Conservation (phyloP, 345 rosid genomes). For the Balakata baccata region DNA sequence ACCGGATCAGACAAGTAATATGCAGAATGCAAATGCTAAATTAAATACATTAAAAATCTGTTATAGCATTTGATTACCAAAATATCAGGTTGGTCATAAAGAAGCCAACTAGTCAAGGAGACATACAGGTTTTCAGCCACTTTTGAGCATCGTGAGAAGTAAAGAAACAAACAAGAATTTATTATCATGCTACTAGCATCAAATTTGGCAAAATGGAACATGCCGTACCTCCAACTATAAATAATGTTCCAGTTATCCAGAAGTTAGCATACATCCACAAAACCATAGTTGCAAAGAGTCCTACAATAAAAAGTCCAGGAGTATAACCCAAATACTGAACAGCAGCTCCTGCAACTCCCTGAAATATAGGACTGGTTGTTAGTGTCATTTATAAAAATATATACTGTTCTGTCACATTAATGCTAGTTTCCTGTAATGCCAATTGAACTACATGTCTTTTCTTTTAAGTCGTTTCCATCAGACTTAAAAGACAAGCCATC, state of each 20-base stretch:
- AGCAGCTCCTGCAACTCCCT: constrained; percentile 92
- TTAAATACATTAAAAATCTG: too few relatives aligned
- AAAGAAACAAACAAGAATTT: background rate
- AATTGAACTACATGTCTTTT: background rate
- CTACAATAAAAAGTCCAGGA: constrained; percentile 93
- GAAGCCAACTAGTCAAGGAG: background rate
- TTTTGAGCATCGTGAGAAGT: background rate
- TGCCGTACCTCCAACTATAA: constrained; percentile 87
- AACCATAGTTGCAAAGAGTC: constrained; percentile 73
- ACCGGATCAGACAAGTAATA: too few relatives aligned
- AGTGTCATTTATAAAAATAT: constrained; percentile 1
- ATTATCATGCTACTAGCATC: background rate
- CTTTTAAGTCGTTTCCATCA: background rate
- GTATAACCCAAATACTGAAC: constrained; percentile 81
- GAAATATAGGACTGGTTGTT: constrained; percentile 27
- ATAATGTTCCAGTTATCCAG: constrained; percentile 91
- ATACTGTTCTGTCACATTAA: background rate
- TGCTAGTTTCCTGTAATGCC: background rate
- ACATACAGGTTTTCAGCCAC: background rate
- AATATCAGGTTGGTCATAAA: background rate
- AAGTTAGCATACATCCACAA: constrained; percentile 99
- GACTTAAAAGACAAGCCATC: background rate
- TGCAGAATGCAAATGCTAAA: background rate
- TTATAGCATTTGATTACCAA: background rate
- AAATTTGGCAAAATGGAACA: constrained; percentile 14